phyloP scores from a whole-genome alignment of 495 filamentous ascomycete species.

The Cercophora sp. region DNA sequence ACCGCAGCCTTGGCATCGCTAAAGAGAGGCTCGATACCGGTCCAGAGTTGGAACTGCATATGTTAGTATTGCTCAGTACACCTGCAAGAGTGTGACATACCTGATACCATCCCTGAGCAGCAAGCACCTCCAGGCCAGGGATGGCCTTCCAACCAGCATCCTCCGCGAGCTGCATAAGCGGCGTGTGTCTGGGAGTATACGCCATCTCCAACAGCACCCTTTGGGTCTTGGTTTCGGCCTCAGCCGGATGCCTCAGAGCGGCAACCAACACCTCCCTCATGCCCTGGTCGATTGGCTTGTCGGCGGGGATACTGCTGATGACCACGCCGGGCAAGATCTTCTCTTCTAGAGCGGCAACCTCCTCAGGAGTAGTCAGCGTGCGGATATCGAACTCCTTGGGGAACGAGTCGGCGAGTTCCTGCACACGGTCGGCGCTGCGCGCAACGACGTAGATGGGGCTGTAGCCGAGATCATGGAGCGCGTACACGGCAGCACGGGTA shows the following conservation, averaged over 20 bases:
- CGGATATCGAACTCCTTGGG: conserved; percentile 70
- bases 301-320: conserved; percentile 87
- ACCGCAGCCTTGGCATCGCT: conserved; percentile 56
- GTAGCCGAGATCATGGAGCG: conserved; percentile 78
- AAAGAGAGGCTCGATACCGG: conserved; percentile 68
- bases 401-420: conserved; percentile 66
- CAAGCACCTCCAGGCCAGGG: conserved; percentile 83
- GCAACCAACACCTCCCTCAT: conserved; percentile 65
- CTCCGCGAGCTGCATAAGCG: conserved; percentile 79
- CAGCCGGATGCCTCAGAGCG: conserved; percentile 51
- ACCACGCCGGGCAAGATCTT: conserved; percentile 61
- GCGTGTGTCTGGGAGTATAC: conserved; percentile 81
- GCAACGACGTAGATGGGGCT: conserved; percentile 84
- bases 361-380: conserved; percentile 51
- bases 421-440: conserved; percentile 63
- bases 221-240: conserved; percentile 35
- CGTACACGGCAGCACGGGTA: conserved; percentile 85
- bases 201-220: conserved; percentile 90
- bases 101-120: conserved; percentile 80
- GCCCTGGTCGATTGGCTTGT: conserved; percentile 70
- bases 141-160: conserved; percentile 82
- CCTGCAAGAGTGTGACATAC: conserved; percentile 31
- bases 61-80: conserved; percentile 10
- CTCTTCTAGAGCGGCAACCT: conserved; percentile 41
- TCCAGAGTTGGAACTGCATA: conserved; percentile 69